Percentiles rank a stretch among this genome's conserved stretches.
Evolutionary conservation across 805 yeast genomes (phyloP).

Genomic region (Lipomyces japonicus): DNA sequence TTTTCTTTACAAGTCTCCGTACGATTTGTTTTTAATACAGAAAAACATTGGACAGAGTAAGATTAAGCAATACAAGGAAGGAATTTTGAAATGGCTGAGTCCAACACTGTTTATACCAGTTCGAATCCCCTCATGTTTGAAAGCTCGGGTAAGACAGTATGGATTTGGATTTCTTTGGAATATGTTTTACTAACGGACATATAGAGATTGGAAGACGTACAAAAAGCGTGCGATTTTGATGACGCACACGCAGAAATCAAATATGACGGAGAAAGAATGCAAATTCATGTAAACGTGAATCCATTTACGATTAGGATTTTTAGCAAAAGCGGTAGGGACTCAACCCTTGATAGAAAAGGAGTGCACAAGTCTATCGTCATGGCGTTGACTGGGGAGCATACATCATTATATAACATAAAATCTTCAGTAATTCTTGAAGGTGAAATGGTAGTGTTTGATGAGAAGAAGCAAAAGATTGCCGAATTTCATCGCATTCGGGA

Average conservation of each 20-base stretch:
- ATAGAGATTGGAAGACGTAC: constrained; percentile 2
- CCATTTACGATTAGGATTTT: constrained; percentile 5
- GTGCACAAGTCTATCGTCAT: constrained; percentile 6
- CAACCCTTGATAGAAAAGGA: constrained; percentile 14
- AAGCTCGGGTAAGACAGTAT: constrained; percentile 10
- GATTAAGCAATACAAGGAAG: constrained; percentile 1
- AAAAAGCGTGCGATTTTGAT: background rate
- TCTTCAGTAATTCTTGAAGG: constrained; percentile 13
- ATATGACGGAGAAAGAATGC: constrained; percentile 26
- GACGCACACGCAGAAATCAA: constrained; percentile 12
- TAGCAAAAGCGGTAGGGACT: constrained; percentile 22
- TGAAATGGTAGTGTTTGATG: constrained; percentile 19
- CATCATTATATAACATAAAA: background rate
- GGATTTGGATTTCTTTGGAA: no score
- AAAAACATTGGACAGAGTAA: background rate
- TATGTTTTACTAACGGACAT: no score
- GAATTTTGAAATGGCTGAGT: constrained; percentile 1
- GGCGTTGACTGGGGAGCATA: background rate
- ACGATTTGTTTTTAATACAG: constrained; percentile 1
- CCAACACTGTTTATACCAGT: constrained; percentile 15
- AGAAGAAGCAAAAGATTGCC: background rate
- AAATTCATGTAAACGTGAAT: constrained; percentile 9
- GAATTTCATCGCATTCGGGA: constrained; percentile 18
- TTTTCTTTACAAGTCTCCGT: constrained; percentile 5
- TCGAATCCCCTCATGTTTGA: constrained; percentile 11